Evolutionary conservation across 495 filamentous ascomycete species (phyloP).

Genomic region (Neurospora tetrasperma): DNA sequence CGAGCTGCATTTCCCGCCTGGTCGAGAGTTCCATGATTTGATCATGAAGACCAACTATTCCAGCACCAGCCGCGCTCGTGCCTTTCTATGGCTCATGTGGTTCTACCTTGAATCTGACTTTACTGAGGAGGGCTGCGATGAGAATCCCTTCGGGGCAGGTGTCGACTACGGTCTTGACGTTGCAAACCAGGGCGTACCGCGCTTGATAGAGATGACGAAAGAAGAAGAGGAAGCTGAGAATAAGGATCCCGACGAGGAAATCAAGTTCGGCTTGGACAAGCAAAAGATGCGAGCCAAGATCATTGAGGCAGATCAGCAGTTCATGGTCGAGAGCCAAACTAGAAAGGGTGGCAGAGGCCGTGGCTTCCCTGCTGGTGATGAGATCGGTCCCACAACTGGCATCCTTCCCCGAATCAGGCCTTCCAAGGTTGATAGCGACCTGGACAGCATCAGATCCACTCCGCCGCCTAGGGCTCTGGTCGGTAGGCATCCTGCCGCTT

Average conservation of each 20-base stretch:
- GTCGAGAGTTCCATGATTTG: conserved; percentile 88
- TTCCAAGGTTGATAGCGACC: conserved; percentile 46
- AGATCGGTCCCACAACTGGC: conserved; percentile 51
- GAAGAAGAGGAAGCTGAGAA: conserved; percentile 62
- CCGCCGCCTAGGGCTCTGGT: conserved; percentile 42
- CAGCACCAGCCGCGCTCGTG: conserved; percentile 72
- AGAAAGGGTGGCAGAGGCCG: conserved; percentile 28
- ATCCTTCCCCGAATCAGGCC: conserved; percentile 42
- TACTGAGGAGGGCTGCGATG: conserved; percentile 63
- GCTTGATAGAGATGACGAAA: conserved; percentile 52
- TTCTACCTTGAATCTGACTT: conserved; percentile 98
- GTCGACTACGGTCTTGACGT: conserved; percentile 48
- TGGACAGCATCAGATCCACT: conserved; percentile 48
- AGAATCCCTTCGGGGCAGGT: conserved; percentile 85
- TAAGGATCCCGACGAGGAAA: conserved; percentile 77
- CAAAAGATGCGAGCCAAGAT: conserved; percentile 71
- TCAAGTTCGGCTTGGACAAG: conserved; percentile 78
- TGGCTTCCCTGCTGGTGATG: conserved; percentile 32
- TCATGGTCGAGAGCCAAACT: conserved; percentile 37
- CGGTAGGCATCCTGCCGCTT: conserved; percentile 23
- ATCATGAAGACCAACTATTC: conserved; percentile 82
- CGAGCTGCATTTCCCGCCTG: conserved; percentile 79
- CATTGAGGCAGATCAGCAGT: conserved; percentile 43
- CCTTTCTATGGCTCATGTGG: conserved; percentile 98
- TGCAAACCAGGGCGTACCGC: conserved; percentile 70